Percentiles rank a stretch among this genome's conserved stretches.
Conservation (phyloP, 352 stramenopile species). For the Phytophthora lateralis region DNA sequence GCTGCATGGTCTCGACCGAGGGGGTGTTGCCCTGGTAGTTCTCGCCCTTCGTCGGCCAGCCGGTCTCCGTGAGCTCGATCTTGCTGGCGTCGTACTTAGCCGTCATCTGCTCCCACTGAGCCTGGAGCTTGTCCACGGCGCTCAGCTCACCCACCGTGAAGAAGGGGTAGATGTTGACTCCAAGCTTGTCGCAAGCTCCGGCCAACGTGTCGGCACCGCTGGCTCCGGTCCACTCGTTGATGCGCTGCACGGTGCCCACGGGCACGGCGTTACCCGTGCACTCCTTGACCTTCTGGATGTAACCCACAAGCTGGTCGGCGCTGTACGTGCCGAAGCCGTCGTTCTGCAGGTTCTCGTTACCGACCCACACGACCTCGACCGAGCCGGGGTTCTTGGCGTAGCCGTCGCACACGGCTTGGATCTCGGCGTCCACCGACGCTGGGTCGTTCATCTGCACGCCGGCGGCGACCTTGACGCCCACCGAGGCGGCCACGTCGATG, state of each 20-base stretch:
- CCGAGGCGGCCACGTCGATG: slow-evolving; percentile 44
- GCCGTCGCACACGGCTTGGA: slow-evolving; percentile 63
- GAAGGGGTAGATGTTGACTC: slow-evolving; percentile 57
- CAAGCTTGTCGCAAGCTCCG: slow-evolving; percentile 15
- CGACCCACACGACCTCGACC: slow-evolving; percentile 69
- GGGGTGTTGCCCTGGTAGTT: slow-evolving; percentile 39
- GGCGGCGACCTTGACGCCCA: slow-evolving; percentile 58
- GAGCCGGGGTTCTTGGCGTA: slow-evolving; percentile 37
- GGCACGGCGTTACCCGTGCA: slow-evolving; percentile 46
- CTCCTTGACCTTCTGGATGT: slow-evolving; percentile 65
- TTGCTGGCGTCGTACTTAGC: slow-evolving; percentile 45
- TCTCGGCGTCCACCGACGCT: slow-evolving; percentile 44
- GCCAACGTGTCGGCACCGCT: slow-evolving; percentile 32
- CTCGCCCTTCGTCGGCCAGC: slow-evolving; percentile 50
- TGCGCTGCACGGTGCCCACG: slow-evolving; percentile 71
- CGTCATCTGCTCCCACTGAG: slow-evolving; percentile 50
- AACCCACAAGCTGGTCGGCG: slow-evolving; percentile 44
- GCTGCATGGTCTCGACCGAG: slow-evolving; percentile 44
- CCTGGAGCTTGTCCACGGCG: slow-evolving; percentile 56
- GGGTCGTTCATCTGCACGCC: slow-evolving; percentile 69
- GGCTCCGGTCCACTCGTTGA: slow-evolving; percentile 64
- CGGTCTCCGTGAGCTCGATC: slow-evolving; percentile 57
- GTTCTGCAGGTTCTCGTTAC: slow-evolving; percentile 78
- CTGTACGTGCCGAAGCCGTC: slow-evolving; percentile 45
- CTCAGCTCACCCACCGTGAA: slow-evolving; percentile 34